phyloP scores from a whole-genome alignment of 2,329 filamentous ascomycete species.

The Shiraia sp. region DNA sequence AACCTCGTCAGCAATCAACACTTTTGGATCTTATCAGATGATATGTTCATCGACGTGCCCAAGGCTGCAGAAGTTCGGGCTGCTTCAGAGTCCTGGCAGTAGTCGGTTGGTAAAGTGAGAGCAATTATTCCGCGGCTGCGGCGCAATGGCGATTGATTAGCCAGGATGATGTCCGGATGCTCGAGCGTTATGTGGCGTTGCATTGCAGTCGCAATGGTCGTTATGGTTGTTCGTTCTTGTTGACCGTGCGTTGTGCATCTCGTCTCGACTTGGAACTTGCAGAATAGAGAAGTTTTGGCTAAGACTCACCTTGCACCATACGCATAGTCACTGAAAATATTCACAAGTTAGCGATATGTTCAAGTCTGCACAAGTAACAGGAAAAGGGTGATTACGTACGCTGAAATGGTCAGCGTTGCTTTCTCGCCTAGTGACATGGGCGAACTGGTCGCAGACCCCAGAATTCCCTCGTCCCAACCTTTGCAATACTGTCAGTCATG shows the following conservation, averaged over 20 bases:
- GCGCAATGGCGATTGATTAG: too few species aligned
- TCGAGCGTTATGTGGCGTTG: neutral
- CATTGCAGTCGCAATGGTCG: neutral
- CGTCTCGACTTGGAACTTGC: constrained; percentile 5
- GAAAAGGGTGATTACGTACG: constrained; percentile 55
- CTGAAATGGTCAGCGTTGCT: constrained; percentile 78
- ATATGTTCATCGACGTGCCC: constrained; percentile 1
- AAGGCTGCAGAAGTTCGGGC: constrained; percentile 3
- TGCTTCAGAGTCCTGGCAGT: neutral
- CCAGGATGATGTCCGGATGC: neutral
- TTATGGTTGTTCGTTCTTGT: neutral
- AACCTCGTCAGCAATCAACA: constrained; percentile 21
- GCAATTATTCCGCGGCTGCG: too few species aligned
- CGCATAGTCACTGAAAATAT: constrained; percentile 38
- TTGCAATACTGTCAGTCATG: constrained; percentile 22
- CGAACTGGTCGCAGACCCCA: constrained; percentile 34
- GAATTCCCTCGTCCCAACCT: constrained; percentile 71
- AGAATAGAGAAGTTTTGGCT: constrained; percentile 1
- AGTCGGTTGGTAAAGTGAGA: neutral
- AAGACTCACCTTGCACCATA: constrained; percentile 43
- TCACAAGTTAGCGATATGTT: constrained; percentile 19
- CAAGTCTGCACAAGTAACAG: neutral
- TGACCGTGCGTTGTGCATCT: constrained; percentile 1
- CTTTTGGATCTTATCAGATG: constrained; percentile 11
- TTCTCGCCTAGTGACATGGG: constrained; percentile 92